Evolutionary conservation across 2,329 filamentous ascomycete genomes (phyloP).

Genomic region (Moelleriella libera): DNA sequence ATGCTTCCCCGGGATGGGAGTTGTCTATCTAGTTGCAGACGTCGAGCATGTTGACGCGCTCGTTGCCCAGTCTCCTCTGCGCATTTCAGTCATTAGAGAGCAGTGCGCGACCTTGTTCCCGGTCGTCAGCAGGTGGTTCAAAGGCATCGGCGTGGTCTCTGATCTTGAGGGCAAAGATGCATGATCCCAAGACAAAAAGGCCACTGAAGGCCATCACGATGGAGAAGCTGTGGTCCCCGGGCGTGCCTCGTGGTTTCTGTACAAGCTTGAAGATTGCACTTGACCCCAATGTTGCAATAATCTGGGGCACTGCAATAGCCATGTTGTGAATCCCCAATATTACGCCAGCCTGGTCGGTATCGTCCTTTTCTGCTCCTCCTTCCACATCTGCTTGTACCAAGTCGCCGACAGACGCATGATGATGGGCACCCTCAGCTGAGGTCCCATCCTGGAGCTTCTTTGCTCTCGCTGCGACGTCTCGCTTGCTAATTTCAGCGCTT

Average conservation of each 20-base stretch:
- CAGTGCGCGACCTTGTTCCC: slow-evolving; percentile 14
- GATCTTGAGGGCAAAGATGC: slow-evolving; percentile 55
- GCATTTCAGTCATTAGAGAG: background rate
- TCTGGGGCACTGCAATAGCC: slow-evolving; percentile 80
- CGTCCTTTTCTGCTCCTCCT: slow-evolving; percentile 31
- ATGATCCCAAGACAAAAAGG: slow-evolving; percentile 61
- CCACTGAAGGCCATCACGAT: slow-evolving; percentile 81
- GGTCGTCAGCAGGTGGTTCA: slow-evolving; percentile 23
- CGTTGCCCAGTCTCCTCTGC: too few relatives aligned
- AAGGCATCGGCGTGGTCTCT: slow-evolving; percentile 39
- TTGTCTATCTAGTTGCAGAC: too few relatives aligned
- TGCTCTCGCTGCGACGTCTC: slow-evolving; percentile 46
- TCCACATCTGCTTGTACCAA: slow-evolving; percentile 10
- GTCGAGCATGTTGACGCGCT: too few relatives aligned
- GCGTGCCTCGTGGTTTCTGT: slow-evolving; percentile 74
- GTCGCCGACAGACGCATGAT: slow-evolving; percentile 1
- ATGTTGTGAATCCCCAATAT: slow-evolving; percentile 95
- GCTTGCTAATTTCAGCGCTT: slow-evolving; percentile 75
- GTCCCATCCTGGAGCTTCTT: slow-evolving; percentile 13
- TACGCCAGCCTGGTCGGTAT: slow-evolving; percentile 68
- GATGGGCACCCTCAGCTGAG: slow-evolving; percentile 3
- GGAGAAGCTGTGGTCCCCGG: slow-evolving; percentile 75
- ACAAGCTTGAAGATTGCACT: slow-evolving; percentile 72
- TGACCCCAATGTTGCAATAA: slow-evolving; percentile 74
- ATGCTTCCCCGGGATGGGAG: too few relatives aligned